Evolutionary conservation across 2,329 filamentous ascomycete genomes (phyloP), one percentile per base, ranked within the genome.

Genomic region (Aspergillus tanneri): DNA sequence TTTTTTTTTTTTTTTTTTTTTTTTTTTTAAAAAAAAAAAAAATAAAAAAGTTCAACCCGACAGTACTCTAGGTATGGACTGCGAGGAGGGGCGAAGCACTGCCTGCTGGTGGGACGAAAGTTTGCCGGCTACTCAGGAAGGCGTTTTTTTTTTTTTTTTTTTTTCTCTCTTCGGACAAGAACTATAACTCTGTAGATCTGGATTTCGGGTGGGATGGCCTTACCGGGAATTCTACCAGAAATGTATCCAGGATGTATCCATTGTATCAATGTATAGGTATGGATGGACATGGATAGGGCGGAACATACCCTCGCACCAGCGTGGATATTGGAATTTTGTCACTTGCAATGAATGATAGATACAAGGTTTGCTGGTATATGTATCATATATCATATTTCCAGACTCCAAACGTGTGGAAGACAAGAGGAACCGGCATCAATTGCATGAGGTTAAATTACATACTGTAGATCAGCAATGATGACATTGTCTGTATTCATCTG

Each of bases 71-170:
- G 27, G 36, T 39, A 43, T 28, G 30, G 27, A 25, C 24, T 41
- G 43, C 49, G 47, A 56, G 42, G 54, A 58, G 54, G 54, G 54
- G 55, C 55, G 53, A 46, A 45, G 47, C 43, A 43, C 41, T 47
- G 25, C 41, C 41, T 41, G 32, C 44, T 47, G 44, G 56, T 58
- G 56, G 56, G 54, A 57, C 54, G 44, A 56, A 50, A 53, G 46
- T 55, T 57, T 55, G 52, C 56, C 54, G 49, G 57, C 46, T 50
- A n/a, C 32, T 46, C 23, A n/a, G n/a, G n/a, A 36, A 28, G 24
- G n/a, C 11, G 5, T 37, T 34, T 46, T 47, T 46, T 35, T 28
- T 23, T 43, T 28, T 16, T 12, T 22, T 40, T 27, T 35, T 34
- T 19, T 23, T 14, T 25, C 36, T 32, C 7, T 27, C 28, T 44